phyloP scores from a whole-genome alignment of 2,329 filamentous ascomycete genomes.

The Aspergillus candidus region DNA sequence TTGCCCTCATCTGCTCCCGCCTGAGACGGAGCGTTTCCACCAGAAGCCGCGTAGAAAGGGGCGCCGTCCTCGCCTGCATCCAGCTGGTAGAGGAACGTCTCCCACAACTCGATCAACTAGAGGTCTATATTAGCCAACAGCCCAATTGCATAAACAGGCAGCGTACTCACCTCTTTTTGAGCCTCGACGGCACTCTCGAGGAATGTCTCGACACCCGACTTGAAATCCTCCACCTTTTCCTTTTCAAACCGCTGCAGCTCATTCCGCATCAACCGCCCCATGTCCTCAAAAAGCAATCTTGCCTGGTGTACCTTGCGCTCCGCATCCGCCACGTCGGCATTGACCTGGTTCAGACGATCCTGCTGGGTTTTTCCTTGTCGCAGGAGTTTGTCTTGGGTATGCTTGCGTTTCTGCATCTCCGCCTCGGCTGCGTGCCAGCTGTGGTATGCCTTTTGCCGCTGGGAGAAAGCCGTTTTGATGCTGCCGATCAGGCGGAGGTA shows the following conservation, averaged over 20 bases:
- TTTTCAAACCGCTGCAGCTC: constrained; percentile 92
- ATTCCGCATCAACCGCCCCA: constrained; percentile 84
- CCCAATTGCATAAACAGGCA: background rate
- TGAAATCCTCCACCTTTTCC: constrained; percentile 99
- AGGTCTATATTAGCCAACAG: constrained; percentile 36
- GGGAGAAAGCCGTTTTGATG: constrained; percentile 85
- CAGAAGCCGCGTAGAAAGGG: constrained; percentile 37
- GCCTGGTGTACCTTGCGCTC: constrained; percentile 91
- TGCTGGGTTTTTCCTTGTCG: constrained; percentile 93
- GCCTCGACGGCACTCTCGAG: constrained; percentile 94
- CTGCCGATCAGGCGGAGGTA: constrained; percentile 95
- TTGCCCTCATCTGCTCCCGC: constrained; percentile 10
- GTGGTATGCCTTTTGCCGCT: constrained; percentile 93
- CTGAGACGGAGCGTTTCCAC: constrained; percentile 15
- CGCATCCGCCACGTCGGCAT: constrained; percentile 88
- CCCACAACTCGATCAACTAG: constrained; percentile 85
- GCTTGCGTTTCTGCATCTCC: constrained; percentile 83
- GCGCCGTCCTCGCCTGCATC: constrained; percentile 82
- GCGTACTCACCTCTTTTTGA: constrained; percentile 79
- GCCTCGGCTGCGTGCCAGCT: constrained; percentile 88
- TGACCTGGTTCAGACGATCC: constrained; percentile 85
- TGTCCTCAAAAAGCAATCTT: constrained; percentile 87
- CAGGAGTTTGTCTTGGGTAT: constrained; percentile 87
- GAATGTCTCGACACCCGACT: constrained; percentile 95
- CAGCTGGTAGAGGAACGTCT: constrained; percentile 93